phyloP scores from a whole-genome alignment of 768 basidiomycete genomes.

The Phanerodontia chrysosporium region DNA sequence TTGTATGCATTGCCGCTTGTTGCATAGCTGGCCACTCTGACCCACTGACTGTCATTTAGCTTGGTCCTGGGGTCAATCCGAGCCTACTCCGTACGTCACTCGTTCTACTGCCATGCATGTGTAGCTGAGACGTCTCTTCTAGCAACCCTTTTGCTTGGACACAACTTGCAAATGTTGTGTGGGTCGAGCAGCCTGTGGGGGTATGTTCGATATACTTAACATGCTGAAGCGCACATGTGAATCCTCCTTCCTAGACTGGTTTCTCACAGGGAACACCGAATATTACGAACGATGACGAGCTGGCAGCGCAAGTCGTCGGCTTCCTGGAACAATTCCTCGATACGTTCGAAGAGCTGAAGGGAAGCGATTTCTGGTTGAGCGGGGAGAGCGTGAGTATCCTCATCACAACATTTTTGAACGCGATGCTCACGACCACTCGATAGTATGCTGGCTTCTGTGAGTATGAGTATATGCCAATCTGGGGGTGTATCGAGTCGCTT shows the following conservation, averaged over 20 bases:
- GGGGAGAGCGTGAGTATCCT: constrained; percentile 62
- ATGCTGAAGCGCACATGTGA: background rate
- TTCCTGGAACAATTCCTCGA: constrained; percentile 72
- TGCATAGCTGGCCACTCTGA: background rate
- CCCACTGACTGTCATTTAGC: constrained; percentile 20
- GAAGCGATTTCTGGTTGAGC: constrained; percentile 63
- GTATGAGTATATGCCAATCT: constrained; percentile 11
- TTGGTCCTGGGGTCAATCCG: constrained; percentile 59
- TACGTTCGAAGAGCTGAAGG: constrained; percentile 66
- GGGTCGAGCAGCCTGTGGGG: constrained; percentile 76
- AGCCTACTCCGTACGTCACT: constrained; percentile 40
- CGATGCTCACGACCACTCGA: background rate
- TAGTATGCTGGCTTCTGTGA: constrained; percentile 32
- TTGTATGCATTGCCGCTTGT: constrained; percentile 32
- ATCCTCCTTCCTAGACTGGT: constrained; percentile 38
- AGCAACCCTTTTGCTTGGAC: constrained; percentile 62
- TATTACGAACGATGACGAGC: constrained; percentile 50
- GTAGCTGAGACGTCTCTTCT: background rate
- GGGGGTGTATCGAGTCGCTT: constrained; percentile 23
- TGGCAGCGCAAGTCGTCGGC: constrained; percentile 45
- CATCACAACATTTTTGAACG: background rate
- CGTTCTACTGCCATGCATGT: background rate
- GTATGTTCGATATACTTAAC: constrained; percentile 9
- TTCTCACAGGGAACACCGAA: constrained; percentile 67
- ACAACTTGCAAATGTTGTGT: constrained; percentile 66